Conservation (phyloP, 1,139 yeast species). For the Saccharomyces hybrid region DNA sequence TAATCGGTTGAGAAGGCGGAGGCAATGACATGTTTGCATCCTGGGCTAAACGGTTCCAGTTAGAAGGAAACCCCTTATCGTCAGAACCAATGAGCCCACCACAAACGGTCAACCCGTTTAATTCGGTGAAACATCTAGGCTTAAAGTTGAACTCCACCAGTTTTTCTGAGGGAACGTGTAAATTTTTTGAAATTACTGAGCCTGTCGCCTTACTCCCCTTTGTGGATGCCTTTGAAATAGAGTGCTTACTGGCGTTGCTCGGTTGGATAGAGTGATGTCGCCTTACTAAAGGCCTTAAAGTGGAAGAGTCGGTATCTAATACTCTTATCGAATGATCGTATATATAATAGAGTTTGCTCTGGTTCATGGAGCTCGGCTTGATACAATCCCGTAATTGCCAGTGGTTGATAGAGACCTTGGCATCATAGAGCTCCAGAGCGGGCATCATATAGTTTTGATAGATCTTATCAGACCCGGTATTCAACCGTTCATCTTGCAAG, state of each 20-base stretch:
- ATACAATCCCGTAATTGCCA: conserved; percentile 85
- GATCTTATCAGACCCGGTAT: conserved; percentile 28
- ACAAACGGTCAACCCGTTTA: conserved; percentile 51
- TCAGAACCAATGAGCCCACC: conserved; percentile 57
- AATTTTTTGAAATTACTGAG: conserved; percentile 12
- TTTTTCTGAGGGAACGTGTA: conserved; percentile 25
- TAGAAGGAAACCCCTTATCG: conserved; percentile 29
- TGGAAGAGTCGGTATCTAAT: conserved; percentile 34
- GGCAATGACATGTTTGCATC: conserved; percentile 6
- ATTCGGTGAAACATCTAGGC: conserved; percentile 65
- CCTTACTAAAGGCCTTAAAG: conserved; percentile 1
- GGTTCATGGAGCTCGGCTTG: conserved; percentile 38
- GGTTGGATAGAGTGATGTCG: conserved; percentile 2
- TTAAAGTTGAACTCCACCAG: conserved; percentile 47
- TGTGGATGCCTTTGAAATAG: neutral
- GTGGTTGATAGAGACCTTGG: conserved; percentile 44
- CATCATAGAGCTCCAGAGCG: conserved; percentile 28
- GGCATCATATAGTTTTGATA: conserved; percentile 32
- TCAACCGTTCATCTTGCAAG: conserved; percentile 18
- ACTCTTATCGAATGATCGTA: conserved; percentile 40
- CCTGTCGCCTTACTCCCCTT: conserved; percentile 6
- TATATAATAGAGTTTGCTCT: conserved; percentile 44
- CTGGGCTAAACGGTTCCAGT: conserved; percentile 19
- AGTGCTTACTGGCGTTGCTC: neutral
- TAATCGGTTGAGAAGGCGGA: conserved; percentile 26